Conservation (phyloP, 176 grass and related monocot genomes). For the Themeda triandra region DNA sequence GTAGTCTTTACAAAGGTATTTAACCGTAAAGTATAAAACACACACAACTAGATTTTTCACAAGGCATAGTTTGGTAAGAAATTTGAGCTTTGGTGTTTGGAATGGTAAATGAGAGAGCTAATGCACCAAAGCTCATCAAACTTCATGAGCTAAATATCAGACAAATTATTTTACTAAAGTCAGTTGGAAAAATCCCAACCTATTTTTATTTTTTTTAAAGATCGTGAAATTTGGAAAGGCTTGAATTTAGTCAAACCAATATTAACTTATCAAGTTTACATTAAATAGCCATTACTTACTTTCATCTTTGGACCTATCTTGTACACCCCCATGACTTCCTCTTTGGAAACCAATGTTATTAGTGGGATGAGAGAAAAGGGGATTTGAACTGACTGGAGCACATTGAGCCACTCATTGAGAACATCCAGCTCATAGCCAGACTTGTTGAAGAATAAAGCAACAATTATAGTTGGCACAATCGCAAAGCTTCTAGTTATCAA, state of each 20-base stretch:
- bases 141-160: neutral
- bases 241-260: neutral
- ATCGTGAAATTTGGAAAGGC: neutral
- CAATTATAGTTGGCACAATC: conserved; percentile 78
- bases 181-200: no score
- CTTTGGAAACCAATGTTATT: conserved; percentile 78
- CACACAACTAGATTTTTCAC: neutral
- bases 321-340: conserved; percentile 82
- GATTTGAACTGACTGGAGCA: conserved; percentile 88
- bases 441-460: conserved; percentile 72
- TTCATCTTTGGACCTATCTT: conserved; percentile 61
- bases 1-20: neutral
- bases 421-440: conserved; percentile 70
- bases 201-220: no score
- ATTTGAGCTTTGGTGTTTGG: neutral
- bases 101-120: neutral
- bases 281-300: conserved; percentile 33
- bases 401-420: conserved; percentile 94
- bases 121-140: neutral
- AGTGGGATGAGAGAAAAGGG: conserved; percentile 86
- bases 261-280: neutral
- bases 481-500: conserved; percentile 91
- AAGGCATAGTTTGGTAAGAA: neutral
- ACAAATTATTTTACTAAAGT: no score
- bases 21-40: neutral